Conservation (phyloP, 495 filamentous ascomycete species). For the Pyrenula aspistea region DNA sequence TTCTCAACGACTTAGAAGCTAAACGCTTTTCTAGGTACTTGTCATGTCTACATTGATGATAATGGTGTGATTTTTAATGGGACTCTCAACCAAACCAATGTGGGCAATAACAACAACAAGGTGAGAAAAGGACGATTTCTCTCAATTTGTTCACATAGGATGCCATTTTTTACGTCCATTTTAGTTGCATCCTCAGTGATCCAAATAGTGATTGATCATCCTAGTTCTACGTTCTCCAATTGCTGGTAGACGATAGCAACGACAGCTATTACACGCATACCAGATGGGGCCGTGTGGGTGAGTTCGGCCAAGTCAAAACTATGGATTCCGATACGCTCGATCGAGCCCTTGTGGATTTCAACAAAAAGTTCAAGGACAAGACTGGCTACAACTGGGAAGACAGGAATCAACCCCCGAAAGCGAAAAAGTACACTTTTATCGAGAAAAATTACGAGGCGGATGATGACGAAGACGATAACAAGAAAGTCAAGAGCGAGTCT, state of each 20-base stretch:
- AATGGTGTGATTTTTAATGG: constrained; percentile 53
- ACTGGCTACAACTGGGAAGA: constrained; percentile 56
- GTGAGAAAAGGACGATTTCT: neutral
- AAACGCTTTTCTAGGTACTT: constrained; percentile 9
- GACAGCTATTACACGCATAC: constrained; percentile 45
- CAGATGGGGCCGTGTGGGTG: constrained; percentile 71
- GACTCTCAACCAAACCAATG: constrained; percentile 47
- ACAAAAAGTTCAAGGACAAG: constrained; percentile 71
- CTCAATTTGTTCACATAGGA: constrained; percentile 16
- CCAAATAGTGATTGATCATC: constrained; percentile 49
- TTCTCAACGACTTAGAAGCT: no score
- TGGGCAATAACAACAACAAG: constrained; percentile 19
- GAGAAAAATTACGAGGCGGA: constrained; percentile 57
- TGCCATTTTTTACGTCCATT: no score
- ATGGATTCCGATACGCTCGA: constrained; percentile 27
- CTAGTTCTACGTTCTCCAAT: constrained; percentile 63
- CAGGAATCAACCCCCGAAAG: constrained; percentile 44
- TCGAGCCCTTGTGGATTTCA: constrained; percentile 40
- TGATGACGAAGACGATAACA: constrained; percentile 44
- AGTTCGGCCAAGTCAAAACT: constrained; percentile 45
- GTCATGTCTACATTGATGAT: constrained; percentile 52
- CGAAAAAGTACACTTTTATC: constrained; percentile 65
- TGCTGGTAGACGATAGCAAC: constrained; percentile 14
- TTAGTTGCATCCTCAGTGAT: no score
- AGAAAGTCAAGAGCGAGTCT: constrained; percentile 16